A percentile compares a stretch with the other conserved stretches of the same genome.
Evolutionary conservation across 441 rosid species (phyloP).

Genomic region (Brassica balearica): DNA sequence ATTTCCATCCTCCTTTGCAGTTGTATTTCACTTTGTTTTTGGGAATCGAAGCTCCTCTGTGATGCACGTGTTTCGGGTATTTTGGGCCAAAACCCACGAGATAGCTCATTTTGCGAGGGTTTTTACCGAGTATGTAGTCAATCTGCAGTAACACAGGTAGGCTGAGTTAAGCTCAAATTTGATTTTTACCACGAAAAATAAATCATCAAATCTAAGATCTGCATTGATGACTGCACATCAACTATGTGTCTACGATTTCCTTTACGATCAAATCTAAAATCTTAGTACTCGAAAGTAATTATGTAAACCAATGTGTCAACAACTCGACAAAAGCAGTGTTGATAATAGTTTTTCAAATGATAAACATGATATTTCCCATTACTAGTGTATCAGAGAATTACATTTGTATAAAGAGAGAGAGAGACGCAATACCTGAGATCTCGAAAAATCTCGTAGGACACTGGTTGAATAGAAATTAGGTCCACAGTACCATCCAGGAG

Average conservation of each 20-base stretch:
- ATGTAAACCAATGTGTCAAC: no score
- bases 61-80: constrained; percentile 83
- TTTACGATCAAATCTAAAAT: no score
- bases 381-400: background rate
- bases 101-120: constrained; percentile 93
- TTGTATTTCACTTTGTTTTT: constrained; percentile 74
- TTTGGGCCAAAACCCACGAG: constrained; percentile 83
- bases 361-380: background rate
- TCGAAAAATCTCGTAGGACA: constrained; percentile 1
- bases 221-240: no score
- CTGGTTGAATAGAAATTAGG: background rate
- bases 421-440: background rate
- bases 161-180: background rate
- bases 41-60: constrained; percentile 91
- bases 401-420: background rate
- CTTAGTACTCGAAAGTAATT: no score
- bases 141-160: constrained; percentile 50
- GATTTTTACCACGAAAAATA: background rate
- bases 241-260: no score
- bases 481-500: background rate
- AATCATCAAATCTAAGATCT: background rate
- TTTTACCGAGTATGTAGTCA: constrained; percentile 89
- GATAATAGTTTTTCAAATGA: background rate
- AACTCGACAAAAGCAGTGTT: background rate
- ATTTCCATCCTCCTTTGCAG: constrained; percentile 94